A percentile compares a stretch with the other conserved stretches of the same genome.
Conservation (phyloP, 768 basidiomycete species). For the Vararia minispora region DNA sequence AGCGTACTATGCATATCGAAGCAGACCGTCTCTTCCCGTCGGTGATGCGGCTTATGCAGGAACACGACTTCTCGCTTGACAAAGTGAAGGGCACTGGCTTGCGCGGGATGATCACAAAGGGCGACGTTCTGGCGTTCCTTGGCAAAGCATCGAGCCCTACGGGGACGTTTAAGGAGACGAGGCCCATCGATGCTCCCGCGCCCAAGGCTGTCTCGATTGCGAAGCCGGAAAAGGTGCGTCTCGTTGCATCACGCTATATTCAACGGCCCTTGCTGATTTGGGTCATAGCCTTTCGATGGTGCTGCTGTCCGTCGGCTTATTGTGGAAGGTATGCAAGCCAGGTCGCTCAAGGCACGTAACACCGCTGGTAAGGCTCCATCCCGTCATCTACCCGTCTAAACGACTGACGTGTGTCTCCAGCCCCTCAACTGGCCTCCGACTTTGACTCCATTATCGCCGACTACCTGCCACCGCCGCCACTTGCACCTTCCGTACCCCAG, state of each 20-base stretch:
- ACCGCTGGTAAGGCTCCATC: conserved; percentile 25
- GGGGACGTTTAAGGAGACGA: conserved; percentile 56
- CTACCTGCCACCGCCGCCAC: conserved; percentile 39
- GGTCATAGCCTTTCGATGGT: conserved; percentile 45
- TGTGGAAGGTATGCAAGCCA: conserved; percentile 45
- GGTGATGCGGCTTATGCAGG: conserved; percentile 69
- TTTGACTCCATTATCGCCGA: conserved; percentile 72
- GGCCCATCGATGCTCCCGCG: conserved; percentile 14
- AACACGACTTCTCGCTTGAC: conserved; percentile 47
- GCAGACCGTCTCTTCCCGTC: conserved; percentile 80
- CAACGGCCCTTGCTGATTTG: not conserved
- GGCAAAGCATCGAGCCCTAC: conserved; percentile 72
- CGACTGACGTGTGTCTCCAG: conserved; percentile 20
- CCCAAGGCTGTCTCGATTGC: conserved; percentile 23
- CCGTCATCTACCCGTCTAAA: conserved; percentile 1
- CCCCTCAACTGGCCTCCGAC: conserved; percentile 30
- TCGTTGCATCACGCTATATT: no score
- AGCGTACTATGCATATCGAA: conserved; percentile 23
- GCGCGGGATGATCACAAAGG: conserved; percentile 92
- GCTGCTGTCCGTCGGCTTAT: conserved; percentile 54
- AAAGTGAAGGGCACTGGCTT: conserved; percentile 82
- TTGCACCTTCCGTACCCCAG: no score
- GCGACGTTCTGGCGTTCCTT: conserved; percentile 80
- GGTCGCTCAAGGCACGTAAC: conserved; percentile 38
- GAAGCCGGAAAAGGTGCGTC: conserved; percentile 24